Evolutionary conservation across 371 early-diverging fungal species (phyloP).

Genomic region (Actinomortierella wolfii): DNA sequence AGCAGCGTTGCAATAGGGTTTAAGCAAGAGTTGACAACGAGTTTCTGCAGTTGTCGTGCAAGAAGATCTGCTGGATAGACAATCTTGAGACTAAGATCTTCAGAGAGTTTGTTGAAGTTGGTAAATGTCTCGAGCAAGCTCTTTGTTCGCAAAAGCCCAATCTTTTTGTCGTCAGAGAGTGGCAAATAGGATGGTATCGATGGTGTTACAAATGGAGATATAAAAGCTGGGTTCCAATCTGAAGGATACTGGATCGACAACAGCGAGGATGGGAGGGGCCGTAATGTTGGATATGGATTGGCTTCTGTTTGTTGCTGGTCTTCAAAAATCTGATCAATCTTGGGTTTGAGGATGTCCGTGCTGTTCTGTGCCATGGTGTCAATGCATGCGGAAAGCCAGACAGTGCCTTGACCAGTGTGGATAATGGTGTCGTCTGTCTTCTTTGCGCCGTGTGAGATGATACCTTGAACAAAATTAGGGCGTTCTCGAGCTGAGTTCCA

Average conservation of each 20-base stretch:
- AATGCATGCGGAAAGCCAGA: constrained; percentile 26
- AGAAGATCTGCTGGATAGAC: constrained; percentile 24
- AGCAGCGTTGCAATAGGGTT: constrained; percentile 35
- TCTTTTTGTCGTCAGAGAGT: constrained; percentile 6
- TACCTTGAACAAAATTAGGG: constrained; percentile 43
- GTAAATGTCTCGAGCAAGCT: constrained; percentile 27
- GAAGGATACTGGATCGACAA: constrained; percentile 17
- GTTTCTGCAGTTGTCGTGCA: constrained; percentile 31
- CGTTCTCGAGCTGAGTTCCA: constrained; percentile 23
- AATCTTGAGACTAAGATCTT: constrained; percentile 15
- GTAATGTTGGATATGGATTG: constrained; percentile 9
- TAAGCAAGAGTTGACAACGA: constrained; percentile 36
- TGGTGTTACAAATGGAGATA: constrained; percentile 10
- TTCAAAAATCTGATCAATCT: background rate
- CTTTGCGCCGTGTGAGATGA: constrained; percentile 38
- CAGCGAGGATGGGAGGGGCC: background rate
- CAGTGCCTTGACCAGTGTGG: constrained; percentile 32
- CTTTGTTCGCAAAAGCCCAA: constrained; percentile 16
- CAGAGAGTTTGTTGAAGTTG: constrained; percentile 13
- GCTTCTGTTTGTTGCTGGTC: background rate
- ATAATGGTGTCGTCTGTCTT: constrained; percentile 25
- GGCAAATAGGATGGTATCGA: constrained; percentile 19
- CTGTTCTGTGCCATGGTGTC: background rate
- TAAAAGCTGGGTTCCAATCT: constrained; percentile 8
- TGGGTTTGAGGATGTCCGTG: background rate